These are phyloP conservation scores for Ustilaginoidea virens DNA, from an alignment of 2,329 filamentous ascomycete species.

Conservation along the genomic window DNA sequence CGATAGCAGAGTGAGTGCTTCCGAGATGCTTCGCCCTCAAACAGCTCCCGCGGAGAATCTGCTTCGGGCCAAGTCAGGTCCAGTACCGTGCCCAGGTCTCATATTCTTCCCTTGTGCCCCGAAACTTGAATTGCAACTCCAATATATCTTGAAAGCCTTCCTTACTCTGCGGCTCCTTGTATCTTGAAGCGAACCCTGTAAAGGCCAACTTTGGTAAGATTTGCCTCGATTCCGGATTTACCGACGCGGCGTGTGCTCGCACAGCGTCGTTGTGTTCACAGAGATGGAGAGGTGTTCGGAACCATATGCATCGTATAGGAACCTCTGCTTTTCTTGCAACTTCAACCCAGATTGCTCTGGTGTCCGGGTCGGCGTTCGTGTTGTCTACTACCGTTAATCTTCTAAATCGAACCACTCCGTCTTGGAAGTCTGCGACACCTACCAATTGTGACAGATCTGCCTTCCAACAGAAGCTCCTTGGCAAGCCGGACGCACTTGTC, in stretches of 20 bases:
- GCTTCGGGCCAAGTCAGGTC: constrained; percentile 29
- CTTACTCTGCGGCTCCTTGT: constrained; percentile 50
- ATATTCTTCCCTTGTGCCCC: constrained; percentile 53
- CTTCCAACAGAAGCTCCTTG: constrained; percentile 44
- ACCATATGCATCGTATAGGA: constrained; percentile 73
- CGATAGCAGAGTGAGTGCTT: too few relatives aligned
- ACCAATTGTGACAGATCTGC: constrained; percentile 65
- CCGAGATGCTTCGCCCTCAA: too few relatives aligned
- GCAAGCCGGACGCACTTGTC: constrained; percentile 61
- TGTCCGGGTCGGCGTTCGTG: constrained; percentile 77
- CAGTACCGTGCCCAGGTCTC: constrained; percentile 65
- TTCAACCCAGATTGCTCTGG: constrained; percentile 61
- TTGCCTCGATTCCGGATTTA: constrained; percentile 71
- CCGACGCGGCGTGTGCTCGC: constrained; percentile 50
- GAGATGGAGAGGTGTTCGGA: constrained; percentile 55
- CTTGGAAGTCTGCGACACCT: too few relatives aligned
- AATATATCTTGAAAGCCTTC: constrained; percentile 80
- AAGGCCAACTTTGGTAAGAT: constrained; percentile 71
- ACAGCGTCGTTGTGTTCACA: constrained; percentile 81
- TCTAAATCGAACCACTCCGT: too few relatives aligned
- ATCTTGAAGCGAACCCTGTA: constrained; percentile 55
- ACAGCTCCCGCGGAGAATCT: not conserved
- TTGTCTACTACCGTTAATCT: constrained; percentile 77
- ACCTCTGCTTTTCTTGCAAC: constrained; percentile 56
- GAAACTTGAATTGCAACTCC: constrained; percentile 60